A percentile compares a stretch with the other conserved stretches of the same genome.
Conservation (phyloP, 352 stramenopile species). For the Phytophthora sansomeana region DNA sequence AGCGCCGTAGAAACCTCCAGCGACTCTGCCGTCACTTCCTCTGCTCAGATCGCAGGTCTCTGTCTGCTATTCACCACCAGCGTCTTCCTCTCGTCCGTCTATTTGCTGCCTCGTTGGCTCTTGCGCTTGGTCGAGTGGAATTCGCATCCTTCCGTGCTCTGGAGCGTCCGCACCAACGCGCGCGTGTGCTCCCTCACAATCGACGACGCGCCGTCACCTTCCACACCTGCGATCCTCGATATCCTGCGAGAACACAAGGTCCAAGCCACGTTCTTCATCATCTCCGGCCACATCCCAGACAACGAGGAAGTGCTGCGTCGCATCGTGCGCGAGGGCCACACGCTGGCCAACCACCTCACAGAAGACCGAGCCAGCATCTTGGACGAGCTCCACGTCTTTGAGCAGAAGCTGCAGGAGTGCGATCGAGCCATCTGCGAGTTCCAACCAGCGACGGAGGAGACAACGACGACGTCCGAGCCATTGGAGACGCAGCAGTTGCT, state of each 20-base stretch:
- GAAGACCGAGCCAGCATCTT: constrained; percentile 80
- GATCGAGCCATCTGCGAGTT: constrained; percentile 67
- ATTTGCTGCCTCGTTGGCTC: constrained; percentile 76
- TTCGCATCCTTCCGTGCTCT: constrained; percentile 80
- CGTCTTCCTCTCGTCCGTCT: constrained; percentile 59
- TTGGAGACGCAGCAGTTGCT: constrained; percentile 32
- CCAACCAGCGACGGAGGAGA: constrained; percentile 29
- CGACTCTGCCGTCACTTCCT: not conserved
- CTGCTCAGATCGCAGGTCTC: constrained; percentile 23
- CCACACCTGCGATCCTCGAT: constrained; percentile 77
- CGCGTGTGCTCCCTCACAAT: constrained; percentile 80
- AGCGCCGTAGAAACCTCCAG: not conserved
- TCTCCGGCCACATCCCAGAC: constrained; percentile 71
- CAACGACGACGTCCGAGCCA: not conserved
- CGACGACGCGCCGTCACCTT: constrained; percentile 76
- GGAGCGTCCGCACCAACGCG: constrained; percentile 61
- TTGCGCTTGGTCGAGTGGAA: constrained; percentile 70
- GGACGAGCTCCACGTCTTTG: constrained; percentile 85
- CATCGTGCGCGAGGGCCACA: constrained; percentile 84
- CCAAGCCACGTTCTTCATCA: constrained; percentile 89
- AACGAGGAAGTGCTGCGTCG: constrained; percentile 73
- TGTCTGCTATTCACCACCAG: constrained; percentile 38
- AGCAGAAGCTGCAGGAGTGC: constrained; percentile 84
- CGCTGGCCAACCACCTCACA: constrained; percentile 83
- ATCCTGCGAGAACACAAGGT: constrained; percentile 66